Conservation (phyloP, 495 filamentous ascomycete genomes). For the Antarctomyces pellizariae region DNA sequence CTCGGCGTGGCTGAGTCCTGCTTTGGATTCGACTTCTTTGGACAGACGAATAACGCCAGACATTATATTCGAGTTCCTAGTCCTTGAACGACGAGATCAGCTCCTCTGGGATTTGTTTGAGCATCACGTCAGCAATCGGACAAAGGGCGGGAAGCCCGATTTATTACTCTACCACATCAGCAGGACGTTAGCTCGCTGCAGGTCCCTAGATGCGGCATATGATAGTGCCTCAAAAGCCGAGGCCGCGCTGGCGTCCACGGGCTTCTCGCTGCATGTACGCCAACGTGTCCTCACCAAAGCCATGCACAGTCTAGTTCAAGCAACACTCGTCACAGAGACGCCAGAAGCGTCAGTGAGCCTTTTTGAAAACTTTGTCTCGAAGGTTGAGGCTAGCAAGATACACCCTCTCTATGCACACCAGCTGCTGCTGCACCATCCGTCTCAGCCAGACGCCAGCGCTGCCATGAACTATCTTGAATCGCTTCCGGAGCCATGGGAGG, state of each 20-base stretch:
- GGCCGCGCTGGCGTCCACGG: too few species aligned
- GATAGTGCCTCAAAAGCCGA: conserved; percentile 6
- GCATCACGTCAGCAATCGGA: neutral
- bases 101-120: conserved; percentile 13
- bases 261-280: too few species aligned
- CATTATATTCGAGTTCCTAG: conserved; percentile 13
- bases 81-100: conserved; percentile 15
- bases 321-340: too few species aligned
- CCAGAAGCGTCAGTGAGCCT: conserved; percentile 1
- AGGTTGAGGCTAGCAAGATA: neutral
- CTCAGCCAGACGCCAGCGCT: conserved; percentile 4
- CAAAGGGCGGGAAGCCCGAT: neutral
- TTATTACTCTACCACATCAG: neutral
- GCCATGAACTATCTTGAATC: conserved; percentile 6
- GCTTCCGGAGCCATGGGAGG: neutral
- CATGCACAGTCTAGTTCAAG: too few species aligned
- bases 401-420: conserved; percentile 3
- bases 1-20: conserved; percentile 5
- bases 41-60: conserved; percentile 8
- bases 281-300: too few species aligned
- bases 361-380: conserved; percentile 6
- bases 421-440: conserved; percentile 8
- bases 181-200: conserved; percentile 3
- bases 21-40: conserved; percentile 6
- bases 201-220: too few species aligned